These are phyloP conservation scores for Syncephalastrum contaminatum DNA, from an alignment of 371 early-diverging fungal species.

Conservation along the genomic window DNA sequence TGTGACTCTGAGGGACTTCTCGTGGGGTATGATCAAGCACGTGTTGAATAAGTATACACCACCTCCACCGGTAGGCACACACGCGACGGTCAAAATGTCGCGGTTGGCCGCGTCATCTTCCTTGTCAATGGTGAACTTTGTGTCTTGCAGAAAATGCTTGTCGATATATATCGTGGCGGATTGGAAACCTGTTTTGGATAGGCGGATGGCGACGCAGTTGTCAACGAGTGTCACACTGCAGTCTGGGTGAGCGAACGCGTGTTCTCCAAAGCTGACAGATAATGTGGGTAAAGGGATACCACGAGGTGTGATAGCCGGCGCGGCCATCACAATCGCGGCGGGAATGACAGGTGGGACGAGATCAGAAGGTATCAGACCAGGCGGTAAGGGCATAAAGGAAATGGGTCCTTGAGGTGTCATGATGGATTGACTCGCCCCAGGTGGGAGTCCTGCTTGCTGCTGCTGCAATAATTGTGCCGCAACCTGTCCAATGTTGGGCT, in stretches of 20 bases:
- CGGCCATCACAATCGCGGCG: constrained; percentile 4
- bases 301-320: constrained; percentile 23
- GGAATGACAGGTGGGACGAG: constrained; percentile 2
- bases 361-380: constrained; percentile 1
- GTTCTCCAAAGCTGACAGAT: constrained; percentile 54
- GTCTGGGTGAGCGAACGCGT: constrained; percentile 55
- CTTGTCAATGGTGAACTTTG: constrained; percentile 43
- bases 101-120: constrained; percentile 35
- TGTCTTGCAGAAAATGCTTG: constrained; percentile 45
- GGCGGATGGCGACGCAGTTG: constrained; percentile 50
- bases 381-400: no score
- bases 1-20: constrained; percentile 33
- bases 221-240: constrained; percentile 58
- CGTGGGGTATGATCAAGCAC: constrained; percentile 41
- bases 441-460: constrained; percentile 8
- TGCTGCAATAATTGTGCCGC: constrained; percentile 20
- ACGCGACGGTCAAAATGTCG: constrained; percentile 50
- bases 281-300: constrained; percentile 59
- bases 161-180: constrained; percentile 46
- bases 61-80: constrained; percentile 30
- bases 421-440: background rate
- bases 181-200: constrained; percentile 44
- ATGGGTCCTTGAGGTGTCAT: no score
- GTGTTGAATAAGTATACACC: constrained; percentile 37
- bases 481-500: constrained; percentile 11